Evolutionary conservation across 1,284 basidiomycete species (phyloP).

Genomic region (Ganoderma boninense): DNA sequence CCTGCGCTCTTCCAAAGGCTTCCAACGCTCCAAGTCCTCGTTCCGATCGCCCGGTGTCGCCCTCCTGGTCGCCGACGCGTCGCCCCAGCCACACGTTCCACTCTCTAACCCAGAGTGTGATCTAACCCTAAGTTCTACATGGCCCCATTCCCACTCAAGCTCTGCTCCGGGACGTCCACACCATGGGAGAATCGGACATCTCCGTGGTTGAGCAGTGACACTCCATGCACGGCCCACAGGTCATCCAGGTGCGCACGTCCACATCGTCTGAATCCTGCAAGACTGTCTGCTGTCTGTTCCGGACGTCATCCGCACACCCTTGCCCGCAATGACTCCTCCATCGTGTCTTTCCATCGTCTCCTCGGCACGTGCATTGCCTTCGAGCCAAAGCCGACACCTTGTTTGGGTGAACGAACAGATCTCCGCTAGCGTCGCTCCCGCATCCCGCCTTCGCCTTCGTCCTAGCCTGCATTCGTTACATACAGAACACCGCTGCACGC

Average conservation of each 20-base stretch:
- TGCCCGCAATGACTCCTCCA: conserved; percentile 47
- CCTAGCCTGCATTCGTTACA: conserved; percentile 26
- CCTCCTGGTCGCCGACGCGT: conserved; percentile 31
- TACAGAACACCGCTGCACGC: conserved; percentile 41
- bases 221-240: conserved; percentile 10
- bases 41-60: conserved; percentile 19
- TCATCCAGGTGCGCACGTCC: conserved; percentile 19
- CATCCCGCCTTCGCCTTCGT: conserved; percentile 46
- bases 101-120: conserved; percentile 48
- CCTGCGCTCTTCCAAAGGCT: conserved; percentile 31
- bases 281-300: conserved; percentile 20
- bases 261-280: conserved; percentile 32
- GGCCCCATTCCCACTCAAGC: conserved; percentile 42
- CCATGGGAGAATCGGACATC: conserved; percentile 24
- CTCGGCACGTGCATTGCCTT: conserved; percentile 52
- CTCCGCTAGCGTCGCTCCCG: conserved; percentile 55
- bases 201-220: conserved; percentile 38
- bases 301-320: conserved; percentile 24
- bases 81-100: conserved; percentile 42
- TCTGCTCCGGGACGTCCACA: conserved; percentile 42
- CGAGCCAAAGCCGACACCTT: conserved; percentile 25
- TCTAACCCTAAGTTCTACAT: conserved; percentile 58
- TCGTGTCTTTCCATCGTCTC: conserved; percentile 47
- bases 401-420: conserved; percentile 46
- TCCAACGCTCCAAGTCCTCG: conserved; percentile 42